These are phyloP conservation scores for Scedosporium apiospermum DNA, from an alignment of 2,329 filamentous ascomycete species.

Conservation along the genomic window DNA sequence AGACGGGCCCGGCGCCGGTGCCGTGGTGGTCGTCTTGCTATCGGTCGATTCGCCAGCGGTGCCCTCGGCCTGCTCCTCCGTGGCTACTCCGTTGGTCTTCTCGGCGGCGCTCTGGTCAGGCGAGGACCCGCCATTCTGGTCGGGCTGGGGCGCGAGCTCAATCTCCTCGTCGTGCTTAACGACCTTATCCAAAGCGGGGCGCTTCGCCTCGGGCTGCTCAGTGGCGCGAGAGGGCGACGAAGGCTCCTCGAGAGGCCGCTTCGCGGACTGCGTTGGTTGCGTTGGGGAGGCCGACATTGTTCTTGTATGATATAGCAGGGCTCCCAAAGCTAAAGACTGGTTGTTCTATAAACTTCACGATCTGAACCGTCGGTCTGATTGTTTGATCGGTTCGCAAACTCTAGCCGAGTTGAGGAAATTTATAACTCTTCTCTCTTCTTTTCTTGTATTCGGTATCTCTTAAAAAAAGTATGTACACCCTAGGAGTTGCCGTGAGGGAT, in stretches of 20 bases:
- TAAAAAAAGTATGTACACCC: slow-evolving; percentile 6
- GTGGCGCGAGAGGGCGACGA: slow-evolving; percentile 86
- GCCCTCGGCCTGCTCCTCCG: slow-evolving; percentile 54
- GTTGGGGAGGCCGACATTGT: slow-evolving; percentile 67
- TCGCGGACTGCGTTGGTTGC: slow-evolving; percentile 60
- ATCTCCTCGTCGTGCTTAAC: slow-evolving; percentile 56
- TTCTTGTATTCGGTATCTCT: slow-evolving; percentile 8
- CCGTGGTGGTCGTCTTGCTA: slow-evolving; percentile 25
- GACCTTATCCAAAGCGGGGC: slow-evolving; percentile 89
- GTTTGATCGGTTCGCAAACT: neutral
- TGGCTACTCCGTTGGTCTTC: slow-evolving; percentile 39
- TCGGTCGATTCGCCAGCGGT: slow-evolving; percentile 45
- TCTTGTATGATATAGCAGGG: slow-evolving; percentile 11
- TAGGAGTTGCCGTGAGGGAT: slow-evolving; percentile 4
- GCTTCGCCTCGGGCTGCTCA: slow-evolving; percentile 95
- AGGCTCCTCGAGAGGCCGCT: slow-evolving; percentile 93
- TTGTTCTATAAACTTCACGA: neutral
- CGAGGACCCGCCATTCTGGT: slow-evolving; percentile 22
- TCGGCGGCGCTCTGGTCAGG: slow-evolving; percentile 40
- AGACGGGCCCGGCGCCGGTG: slow-evolving; percentile 32
- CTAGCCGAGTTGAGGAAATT: neutral
- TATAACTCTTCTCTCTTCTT: neutral
- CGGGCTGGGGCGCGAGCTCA: slow-evolving; percentile 31
- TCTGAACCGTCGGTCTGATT: neutral
- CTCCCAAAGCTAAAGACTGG: neutral